Conservation (phyloP, 345 rosid species). For the Xanthoceras sorbifolium region DNA sequence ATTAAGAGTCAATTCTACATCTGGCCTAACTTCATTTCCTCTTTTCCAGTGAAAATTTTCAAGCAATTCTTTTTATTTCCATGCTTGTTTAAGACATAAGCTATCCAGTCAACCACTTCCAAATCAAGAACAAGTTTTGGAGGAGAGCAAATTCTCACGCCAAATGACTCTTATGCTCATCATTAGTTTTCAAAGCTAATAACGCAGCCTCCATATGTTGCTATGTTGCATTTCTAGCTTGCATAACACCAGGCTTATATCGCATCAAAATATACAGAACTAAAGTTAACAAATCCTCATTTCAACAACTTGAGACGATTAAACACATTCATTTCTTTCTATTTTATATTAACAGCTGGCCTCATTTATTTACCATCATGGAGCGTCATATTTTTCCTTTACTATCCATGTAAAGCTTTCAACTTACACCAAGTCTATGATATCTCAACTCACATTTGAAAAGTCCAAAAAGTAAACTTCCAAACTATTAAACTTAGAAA, state of each 20-base stretch:
- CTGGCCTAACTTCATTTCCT: not conserved
- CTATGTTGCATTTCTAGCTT: not conserved
- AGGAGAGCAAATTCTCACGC: not conserved
- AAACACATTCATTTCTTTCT: not conserved
- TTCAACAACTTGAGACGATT: not conserved
- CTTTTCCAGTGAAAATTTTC: not conserved
- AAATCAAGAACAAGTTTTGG: not conserved
- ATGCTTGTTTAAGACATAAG: not conserved
- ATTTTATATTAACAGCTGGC: not conserved
- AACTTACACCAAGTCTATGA: not conserved
- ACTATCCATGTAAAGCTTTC: not conserved
- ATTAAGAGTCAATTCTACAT: not conserved
- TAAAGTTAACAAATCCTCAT: not conserved
- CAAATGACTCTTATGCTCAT: not conserved
- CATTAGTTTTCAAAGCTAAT: not conserved
- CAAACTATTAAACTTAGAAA: not conserved
- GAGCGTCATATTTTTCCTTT: not conserved
- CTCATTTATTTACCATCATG: not conserved
- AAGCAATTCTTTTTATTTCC: not conserved
- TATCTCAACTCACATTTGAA: not conserved
- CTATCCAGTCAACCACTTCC: not conserved
- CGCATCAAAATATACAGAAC: not conserved
- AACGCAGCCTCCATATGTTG: not conserved
- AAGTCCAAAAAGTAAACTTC: not conserved
- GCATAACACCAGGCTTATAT: not conserved